Evolutionary conservation across 1,284 basidiomycete species (phyloP), one percentile per base, ranked within the genome.

Genomic region (Neolentinus lepideus): DNA sequence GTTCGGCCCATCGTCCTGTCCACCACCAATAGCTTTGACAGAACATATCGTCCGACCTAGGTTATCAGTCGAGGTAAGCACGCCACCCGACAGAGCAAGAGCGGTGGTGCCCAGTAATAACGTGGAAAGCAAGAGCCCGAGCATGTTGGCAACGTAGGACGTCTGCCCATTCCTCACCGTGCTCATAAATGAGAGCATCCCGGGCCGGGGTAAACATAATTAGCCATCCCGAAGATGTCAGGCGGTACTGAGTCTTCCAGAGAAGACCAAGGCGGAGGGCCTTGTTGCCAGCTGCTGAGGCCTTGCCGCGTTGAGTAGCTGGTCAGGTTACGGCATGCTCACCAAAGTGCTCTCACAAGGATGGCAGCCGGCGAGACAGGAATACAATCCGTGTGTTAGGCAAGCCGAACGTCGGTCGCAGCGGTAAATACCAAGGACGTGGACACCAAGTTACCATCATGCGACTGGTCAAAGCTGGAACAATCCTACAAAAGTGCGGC

Each of bases 1-100:
- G 27, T 66, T 67, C 14, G 70, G 70, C 0, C 69, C 69, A 54
- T 67, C 73, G 53, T 73, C 71, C 25, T 67, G 67, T 0, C 69
- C 69, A 1, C 69, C 73, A 3, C 69, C 69, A 38, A 71, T 63
- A 6, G 69, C 64, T 10, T 61, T 59, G 19, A 73, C 71, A 14
- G 56, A 61, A 59, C 70, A 74, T 3, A 50, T 16, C 14, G 22
- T 50, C 14, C 27, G 47, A 21, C 24, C 47, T 4, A 43, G 38
- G 16, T 43, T 43, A 22, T 29, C 27, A 26, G 47, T 50, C 9
- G 27, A 29, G 47, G 47, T 50, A 21, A 26, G 3, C 6, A 50
- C 47, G 4, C 24, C 22, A 21, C 22, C 24, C 8, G 47, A 50
- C 6, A 50, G 47, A 16, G 47, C 47, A n/a, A 50, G 47, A 16